Base-by-base conservation (phyloP, 176 grass and related monocot genomes). In the Phoenix roebelenii region DNA sequence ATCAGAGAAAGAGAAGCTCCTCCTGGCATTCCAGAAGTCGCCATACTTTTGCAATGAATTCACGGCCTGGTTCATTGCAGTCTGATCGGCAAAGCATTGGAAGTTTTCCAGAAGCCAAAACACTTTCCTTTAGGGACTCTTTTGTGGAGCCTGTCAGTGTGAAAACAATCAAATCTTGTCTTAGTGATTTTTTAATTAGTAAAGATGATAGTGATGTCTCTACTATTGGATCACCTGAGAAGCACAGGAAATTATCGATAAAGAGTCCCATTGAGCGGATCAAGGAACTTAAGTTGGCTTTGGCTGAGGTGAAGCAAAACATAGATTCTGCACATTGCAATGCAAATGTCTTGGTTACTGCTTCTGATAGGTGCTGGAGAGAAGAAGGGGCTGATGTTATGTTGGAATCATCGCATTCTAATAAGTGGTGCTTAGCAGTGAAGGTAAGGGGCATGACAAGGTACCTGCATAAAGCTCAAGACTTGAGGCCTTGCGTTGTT, bases 201-300 rank as follows among this genome's bases (percentile, higher is more conserved):
- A 70, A 76, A 60, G 82, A 91, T 64, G 93, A 98, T 52, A 88
- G 73, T 65, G 93, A 88, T 73, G 81, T 80, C 52, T 88, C 84
- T 4, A 88, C 87, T 48, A 78, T 79, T 25, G 75, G 79, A 71
- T 75, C 64, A 66, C 24, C 58, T 71, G 73, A 55, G 57, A 88
- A 77, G 57, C 59, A 83, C 6, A 98, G 64, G 76, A 88, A 77
- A 57, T 61, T 63, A 50, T 73, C 32, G 49, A 64, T 83, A 57
- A 92, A 85, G 61, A 88, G 87, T 18, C 93, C 81, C 49, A 23
- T 67, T 1, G 81, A 85, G 15, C 79, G 81, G 19, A 70, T 77
- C 52, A 84, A 85, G 68, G 35, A 44, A 44, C 18, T 56, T 12
- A 68, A 30, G 16, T 53, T 74, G 60, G 81, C 81, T 59, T 50